These are phyloP conservation scores for Suillus fuscotomentosus DNA, from an alignment of 768 basidiomycete species.

Conservation along the genomic window DNA sequence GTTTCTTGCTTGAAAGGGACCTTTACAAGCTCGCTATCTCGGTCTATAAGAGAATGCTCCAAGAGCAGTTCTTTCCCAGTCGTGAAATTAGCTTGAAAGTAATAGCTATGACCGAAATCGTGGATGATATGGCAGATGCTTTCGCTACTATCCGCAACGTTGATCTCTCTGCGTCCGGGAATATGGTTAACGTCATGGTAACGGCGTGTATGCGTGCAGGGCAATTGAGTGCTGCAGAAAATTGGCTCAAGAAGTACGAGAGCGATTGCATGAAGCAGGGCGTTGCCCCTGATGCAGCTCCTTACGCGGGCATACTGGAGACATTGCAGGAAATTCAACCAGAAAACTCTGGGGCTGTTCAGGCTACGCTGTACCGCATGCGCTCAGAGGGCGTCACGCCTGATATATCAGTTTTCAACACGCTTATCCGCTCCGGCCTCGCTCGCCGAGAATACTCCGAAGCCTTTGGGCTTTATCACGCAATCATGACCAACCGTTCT, in stretches of 20 bases:
- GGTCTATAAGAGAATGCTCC: constrained; percentile 42
- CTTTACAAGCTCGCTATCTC: constrained; percentile 37
- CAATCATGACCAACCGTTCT: constrained; percentile 34
- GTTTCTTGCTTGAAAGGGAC: constrained; percentile 39
- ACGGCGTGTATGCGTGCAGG: constrained; percentile 35
- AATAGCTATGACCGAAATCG: constrained; percentile 2
- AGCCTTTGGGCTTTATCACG: constrained; percentile 43
- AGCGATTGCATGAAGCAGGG: constrained; percentile 18
- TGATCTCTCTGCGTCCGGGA: constrained; percentile 26
- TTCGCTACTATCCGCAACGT: constrained; percentile 19
- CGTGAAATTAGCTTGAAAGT: constrained; percentile 36
- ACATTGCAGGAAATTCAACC: constrained; percentile 33
- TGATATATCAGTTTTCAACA: constrained; percentile 45
- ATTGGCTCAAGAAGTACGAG: constrained; percentile 28
- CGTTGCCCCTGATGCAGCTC: constrained; percentile 16
- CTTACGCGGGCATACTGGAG: constrained; percentile 40
- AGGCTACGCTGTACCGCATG: constrained; percentile 40
- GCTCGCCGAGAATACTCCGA: constrained; percentile 29
- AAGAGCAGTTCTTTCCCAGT: constrained; percentile 37
- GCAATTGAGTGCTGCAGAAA: constrained; percentile 27
- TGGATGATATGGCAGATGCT: constrained; percentile 22
- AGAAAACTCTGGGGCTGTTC: constrained; percentile 28
- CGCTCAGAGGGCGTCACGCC: constrained; percentile 34
- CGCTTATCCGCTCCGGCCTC: constrained; percentile 43
- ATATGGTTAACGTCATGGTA: constrained; percentile 37